Conservation (phyloP, 768 basidiomycete species). For the Rhizopogon vesiculosus region DNA sequence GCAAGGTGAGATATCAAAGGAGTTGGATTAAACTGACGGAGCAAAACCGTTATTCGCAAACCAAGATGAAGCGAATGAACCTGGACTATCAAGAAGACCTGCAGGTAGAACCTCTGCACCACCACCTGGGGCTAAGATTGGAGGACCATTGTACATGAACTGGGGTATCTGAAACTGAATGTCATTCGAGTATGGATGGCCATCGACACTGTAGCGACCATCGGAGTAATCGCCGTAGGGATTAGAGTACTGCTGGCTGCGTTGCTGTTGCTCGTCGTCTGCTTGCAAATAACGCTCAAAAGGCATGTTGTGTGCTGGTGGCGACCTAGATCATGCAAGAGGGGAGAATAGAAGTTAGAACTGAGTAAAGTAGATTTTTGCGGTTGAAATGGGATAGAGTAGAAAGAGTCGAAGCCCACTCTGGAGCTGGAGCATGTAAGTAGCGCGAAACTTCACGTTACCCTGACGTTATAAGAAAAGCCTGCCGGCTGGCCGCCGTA, state of each 20-base stretch:
- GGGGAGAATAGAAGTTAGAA: neutral
- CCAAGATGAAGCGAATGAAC: conserved; percentile 40
- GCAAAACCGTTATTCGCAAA: conserved; percentile 42
- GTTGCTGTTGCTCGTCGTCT: conserved; percentile 12
- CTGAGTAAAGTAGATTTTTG: neutral
- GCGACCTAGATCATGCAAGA: neutral
- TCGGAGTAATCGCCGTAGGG: conserved; percentile 10
- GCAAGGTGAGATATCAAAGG: neutral
- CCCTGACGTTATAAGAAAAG: neutral
- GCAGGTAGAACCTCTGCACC: conserved; percentile 70
- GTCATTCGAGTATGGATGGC: conserved; percentile 13
- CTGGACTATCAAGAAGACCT: conserved; percentile 27
- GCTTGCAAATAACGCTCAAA: conserved; percentile 36
- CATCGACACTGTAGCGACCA: conserved; percentile 3
- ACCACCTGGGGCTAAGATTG: conserved; percentile 64
- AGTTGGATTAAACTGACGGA: conserved; percentile 13
- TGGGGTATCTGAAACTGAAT: conserved; percentile 60
- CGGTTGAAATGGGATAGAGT: neutral
- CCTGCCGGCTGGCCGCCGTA: neutral
- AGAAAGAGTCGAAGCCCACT: neutral
- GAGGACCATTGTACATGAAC: conserved; percentile 54
- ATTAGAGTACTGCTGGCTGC: conserved; percentile 5
- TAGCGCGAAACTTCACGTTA: neutral
- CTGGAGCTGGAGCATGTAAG: neutral
- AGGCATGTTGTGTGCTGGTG: conserved; percentile 27